Percentiles rank a stretch among this genome's conserved stretches.
phyloP scores from a whole-genome alignment of 352 stramenopile genomes.

The Pythium phragmitis region DNA sequence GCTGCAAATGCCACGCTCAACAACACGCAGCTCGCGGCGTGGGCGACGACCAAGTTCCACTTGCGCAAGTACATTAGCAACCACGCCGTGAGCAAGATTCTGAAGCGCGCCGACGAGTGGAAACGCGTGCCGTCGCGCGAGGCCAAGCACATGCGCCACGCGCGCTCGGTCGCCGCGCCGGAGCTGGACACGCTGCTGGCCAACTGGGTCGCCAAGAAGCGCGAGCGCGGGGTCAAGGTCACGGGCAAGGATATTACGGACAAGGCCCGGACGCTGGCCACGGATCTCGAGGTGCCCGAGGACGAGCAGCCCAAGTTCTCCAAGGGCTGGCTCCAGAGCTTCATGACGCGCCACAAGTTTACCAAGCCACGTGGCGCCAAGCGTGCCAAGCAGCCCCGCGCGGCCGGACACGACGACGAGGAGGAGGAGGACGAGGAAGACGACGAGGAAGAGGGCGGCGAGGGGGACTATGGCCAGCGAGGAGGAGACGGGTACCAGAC shows the following conservation, averaged over 20 bases:
- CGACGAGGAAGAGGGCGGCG: neutral
- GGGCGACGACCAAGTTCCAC: constrained; percentile 28
- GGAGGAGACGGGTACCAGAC: neutral
- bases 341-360: constrained; percentile 24
- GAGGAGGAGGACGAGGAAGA: constrained; percentile 2
- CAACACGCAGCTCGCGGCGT: constrained; percentile 21
- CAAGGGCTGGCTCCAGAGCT: constrained; percentile 25
- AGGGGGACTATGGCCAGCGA: neutral
- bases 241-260: constrained; percentile 25
- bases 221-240: constrained; percentile 15
- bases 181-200: constrained; percentile 23
- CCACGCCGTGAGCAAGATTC: constrained; percentile 22
- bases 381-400: neutral
- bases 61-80: constrained; percentile 32
- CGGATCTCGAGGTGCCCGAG: constrained; percentile 20
- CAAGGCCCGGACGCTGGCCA: constrained; percentile 5
- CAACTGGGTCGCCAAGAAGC: constrained; percentile 17
- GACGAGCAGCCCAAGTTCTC: constrained; percentile 28
- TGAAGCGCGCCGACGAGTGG: constrained; percentile 26
- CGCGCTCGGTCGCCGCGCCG: constrained; percentile 8
- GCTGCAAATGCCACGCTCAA: constrained; percentile 18
- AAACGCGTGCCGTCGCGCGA: constrained; percentile 14
- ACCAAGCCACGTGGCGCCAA: constrained; percentile 11
- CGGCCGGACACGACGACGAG: neutral
- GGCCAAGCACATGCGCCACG: constrained; percentile 24